A percentile compares a stretch with the other conserved stretches of the same genome.
Conservation (phyloP, 2,329 filamentous ascomycete species). For the Ilyonectria destructans region DNA sequence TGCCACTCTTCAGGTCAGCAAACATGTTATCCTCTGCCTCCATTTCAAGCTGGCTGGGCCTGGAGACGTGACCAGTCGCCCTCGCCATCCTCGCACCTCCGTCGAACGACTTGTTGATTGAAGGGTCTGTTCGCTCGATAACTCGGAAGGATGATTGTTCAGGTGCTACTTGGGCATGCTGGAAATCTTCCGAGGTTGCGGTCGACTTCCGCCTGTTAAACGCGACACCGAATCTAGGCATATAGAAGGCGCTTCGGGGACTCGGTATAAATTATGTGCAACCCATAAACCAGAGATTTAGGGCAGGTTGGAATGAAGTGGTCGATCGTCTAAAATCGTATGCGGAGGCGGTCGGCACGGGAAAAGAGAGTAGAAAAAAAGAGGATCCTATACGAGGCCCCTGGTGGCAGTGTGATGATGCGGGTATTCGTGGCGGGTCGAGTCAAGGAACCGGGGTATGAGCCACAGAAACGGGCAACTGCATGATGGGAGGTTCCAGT, state of each 20-base stretch:
- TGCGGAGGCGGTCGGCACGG: constrained; percentile 28
- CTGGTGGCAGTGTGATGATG: constrained; percentile 38
- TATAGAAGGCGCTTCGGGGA: constrained; percentile 57
- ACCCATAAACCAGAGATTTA: constrained; percentile 45
- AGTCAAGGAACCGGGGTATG: constrained; percentile 45
- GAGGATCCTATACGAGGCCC: constrained; percentile 41
- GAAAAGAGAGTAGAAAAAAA: constrained; percentile 34
- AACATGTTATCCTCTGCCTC: constrained; percentile 74
- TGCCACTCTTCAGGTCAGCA: constrained; percentile 68
- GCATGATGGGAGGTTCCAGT: constrained; percentile 46
- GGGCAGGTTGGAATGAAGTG: constrained; percentile 27
- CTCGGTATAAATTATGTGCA: constrained; percentile 44
- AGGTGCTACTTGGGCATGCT: constrained; percentile 64
- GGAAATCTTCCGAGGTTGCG: constrained; percentile 69
- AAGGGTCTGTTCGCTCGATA: constrained; percentile 67
- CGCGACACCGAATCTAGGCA: constrained; percentile 75
- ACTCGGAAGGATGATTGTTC: constrained; percentile 72
- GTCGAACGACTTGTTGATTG: constrained; percentile 65
- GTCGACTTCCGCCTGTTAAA: constrained; percentile 75
- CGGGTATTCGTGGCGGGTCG: constrained; percentile 44
- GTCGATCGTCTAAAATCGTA: constrained; percentile 40
- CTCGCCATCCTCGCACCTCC: constrained; percentile 63
- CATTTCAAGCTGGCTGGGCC: constrained; percentile 56
- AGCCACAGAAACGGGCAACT: constrained; percentile 47
- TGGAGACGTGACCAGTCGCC: constrained; percentile 57